Percentiles rank a stretch among this genome's conserved stretches.
Conservation (phyloP, 129 eudicot genomes). For the Centaurea solstitialis region DNA sequence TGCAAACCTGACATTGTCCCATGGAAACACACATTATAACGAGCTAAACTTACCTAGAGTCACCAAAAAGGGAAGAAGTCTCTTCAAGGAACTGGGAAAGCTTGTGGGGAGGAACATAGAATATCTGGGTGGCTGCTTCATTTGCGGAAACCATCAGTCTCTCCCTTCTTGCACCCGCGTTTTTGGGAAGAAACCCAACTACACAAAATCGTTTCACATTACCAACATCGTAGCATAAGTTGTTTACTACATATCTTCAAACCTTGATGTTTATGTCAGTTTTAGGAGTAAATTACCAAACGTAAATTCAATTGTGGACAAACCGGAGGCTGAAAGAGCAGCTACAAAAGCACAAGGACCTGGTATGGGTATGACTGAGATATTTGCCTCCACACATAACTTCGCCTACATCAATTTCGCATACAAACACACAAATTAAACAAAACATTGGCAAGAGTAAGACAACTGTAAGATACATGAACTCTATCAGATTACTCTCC, state of each 20-base stretch:
- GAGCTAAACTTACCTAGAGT: conserved; percentile 50
- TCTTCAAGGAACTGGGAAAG: conserved; percentile 83
- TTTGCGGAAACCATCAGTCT: conserved; percentile 66
- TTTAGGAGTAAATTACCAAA: conserved; percentile 57
- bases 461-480: not conserved
- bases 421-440: not conserved
- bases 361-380: conserved; percentile 77
- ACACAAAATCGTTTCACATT: conserved; percentile 17
- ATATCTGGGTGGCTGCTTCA: conserved; percentile 79
- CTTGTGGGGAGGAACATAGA: conserved; percentile 96
- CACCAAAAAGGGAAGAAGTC: conserved; percentile 61
- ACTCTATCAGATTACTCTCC: not conserved
- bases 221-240: not conserved
- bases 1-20: not conserved
- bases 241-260: not conserved
- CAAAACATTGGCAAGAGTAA: not conserved
- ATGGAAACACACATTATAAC: not conserved
- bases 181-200: conserved; percentile 99
- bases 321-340: conserved; percentile 93
- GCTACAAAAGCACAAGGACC: conserved; percentile 92
- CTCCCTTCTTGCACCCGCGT: conserved; percentile 62
- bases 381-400: conserved; percentile 64
- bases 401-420: conserved; percentile 51
- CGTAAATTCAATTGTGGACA: conserved; percentile 78
- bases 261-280: not conserved